Evolutionary conservation across 495 filamentous ascomycete species (phyloP).

Genomic region (Trichocladium antarcticum): DNA sequence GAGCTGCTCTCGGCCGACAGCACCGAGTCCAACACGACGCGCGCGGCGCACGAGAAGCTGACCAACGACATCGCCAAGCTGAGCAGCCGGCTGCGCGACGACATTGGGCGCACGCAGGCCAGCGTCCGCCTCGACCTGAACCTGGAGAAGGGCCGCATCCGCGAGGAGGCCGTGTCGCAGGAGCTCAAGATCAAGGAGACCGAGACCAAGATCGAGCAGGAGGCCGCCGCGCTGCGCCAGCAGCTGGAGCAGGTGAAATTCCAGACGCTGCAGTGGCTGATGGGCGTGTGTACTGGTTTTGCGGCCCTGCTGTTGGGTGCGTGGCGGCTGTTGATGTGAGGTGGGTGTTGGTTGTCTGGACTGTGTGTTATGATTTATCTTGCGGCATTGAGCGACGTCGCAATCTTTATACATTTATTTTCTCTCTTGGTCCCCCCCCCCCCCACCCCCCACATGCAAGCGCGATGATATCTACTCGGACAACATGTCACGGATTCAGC

Average conservation of each 20-base stretch:
- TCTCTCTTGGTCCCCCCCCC: too few relatives aligned
- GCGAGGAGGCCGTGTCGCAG: constrained; percentile 93
- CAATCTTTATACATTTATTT: neutral
- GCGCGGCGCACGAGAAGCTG: constrained; percentile 81
- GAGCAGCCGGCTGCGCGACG: constrained; percentile 76
- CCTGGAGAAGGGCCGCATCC: constrained; percentile 90
- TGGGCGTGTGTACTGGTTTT: constrained; percentile 90
- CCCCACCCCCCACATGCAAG: too few relatives aligned
- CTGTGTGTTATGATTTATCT: neutral
- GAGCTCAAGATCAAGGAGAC: constrained; percentile 99
- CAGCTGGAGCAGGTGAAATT: constrained; percentile 96
- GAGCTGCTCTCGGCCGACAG: constrained; percentile 86
- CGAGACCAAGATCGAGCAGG: constrained; percentile 95
- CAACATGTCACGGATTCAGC: too few relatives aligned
- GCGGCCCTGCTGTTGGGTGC: constrained; percentile 90
- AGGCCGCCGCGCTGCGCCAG: constrained; percentile 82
- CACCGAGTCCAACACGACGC: constrained; percentile 77
- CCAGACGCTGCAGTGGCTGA: constrained; percentile 93
- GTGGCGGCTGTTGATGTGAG: constrained; percentile 72
- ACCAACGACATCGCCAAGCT: constrained; percentile 92
- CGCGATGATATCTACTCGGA: too few relatives aligned
- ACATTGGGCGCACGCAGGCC: constrained; percentile 87
- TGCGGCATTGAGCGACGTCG: too few relatives aligned
- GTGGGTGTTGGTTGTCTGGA: neutral
- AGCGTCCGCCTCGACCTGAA: constrained; percentile 87